Conservation (phyloP, 805 yeast genomes). For the Wickerhamomyces hampshirensis region DNA sequence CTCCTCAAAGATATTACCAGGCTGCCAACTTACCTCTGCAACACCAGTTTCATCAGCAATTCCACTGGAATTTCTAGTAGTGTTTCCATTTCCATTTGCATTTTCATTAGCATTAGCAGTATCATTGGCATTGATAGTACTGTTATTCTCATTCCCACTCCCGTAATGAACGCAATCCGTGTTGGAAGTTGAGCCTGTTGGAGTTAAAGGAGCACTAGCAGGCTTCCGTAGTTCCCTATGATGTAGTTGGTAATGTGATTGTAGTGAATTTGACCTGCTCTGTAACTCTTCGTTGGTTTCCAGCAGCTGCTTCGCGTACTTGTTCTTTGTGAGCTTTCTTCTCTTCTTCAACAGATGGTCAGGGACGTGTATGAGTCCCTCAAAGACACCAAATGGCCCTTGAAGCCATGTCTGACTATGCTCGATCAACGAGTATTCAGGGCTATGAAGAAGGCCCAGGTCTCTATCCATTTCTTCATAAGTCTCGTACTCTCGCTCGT, state of each 20-base stretch:
- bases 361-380: constrained; percentile 31
- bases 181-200: too few species aligned
- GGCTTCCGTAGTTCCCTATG: constrained; percentile 1
- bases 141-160: too few species aligned
- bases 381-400: constrained; percentile 86
- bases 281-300: constrained; percentile 4
- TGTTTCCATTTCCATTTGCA: too few species aligned
- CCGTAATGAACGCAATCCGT: too few species aligned
- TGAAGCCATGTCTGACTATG: constrained; percentile 44
- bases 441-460: constrained; percentile 48
- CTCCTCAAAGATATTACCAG: constrained; percentile 15
- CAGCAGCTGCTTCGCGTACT: constrained; percentile 14
- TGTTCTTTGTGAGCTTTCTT: constrained; percentile 22
- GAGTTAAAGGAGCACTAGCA: background rate
- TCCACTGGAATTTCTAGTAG: background rate
- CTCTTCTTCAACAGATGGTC: constrained; percentile 20
- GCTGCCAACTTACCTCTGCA: constrained; percentile 7
- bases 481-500: constrained; percentile 61
- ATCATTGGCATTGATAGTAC: constrained; percentile 1
- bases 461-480: constrained; percentile 83
- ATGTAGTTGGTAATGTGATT: constrained; percentile 3
- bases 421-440: constrained; percentile 36
- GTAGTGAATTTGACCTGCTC: constrained; percentile 12
- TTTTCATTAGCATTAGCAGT: background rate
- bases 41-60: background rate